Base-by-base conservation (phyloP, 306 rosid species). In the Cicer yamashitae region DNA sequence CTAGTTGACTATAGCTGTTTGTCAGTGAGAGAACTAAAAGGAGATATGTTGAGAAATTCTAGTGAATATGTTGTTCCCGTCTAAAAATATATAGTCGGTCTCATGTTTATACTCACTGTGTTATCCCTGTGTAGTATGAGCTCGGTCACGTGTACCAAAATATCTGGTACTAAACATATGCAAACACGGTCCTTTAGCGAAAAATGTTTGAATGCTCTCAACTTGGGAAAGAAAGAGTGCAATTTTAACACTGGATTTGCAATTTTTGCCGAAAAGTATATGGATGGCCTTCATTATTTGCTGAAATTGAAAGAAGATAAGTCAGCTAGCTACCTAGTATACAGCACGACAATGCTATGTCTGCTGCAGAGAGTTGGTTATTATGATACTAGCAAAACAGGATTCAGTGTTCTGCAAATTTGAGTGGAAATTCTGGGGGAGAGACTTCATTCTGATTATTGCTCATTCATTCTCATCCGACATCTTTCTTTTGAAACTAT, bases 21-120 rank as follows among this genome's bases (percentile, higher is more conserved):
- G 52, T 40, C 68, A 47, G 22, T 9, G 61, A 71, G n/a, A 63
- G 67, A 17, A 25, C 37, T 43, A n/a, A 58, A 58, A 30, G 44
- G 67, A 43, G 70, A 75, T 43, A 56, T 54, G 74, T 45, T 76
- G 78, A 39, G 25, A 70, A 61, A 76, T 37, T 76, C 30, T 45
- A 11, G 41, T 48, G 51, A 70, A 62, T 47, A 61, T 71, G 50
- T 30, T 30, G 37, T 30, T 30, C 37, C 3, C 37, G 37, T 30
- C 37, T 30, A 30, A 30, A 30, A 30, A 30, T 30, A 30, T 30
- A 30, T 30, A 30, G 37, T 30, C 37, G 37, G 6, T 30, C 37
- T 30, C 37, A 30, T 30, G 5, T 30, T 30, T 30, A 30, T 30
- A 30, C 37, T 30, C 37, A 30, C 37, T 30, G 37, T 4, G 37